These are phyloP conservation scores for Isatis tinctoria DNA, from an alignment of 345 rosid genomes.

Conservation along the genomic window DNA sequence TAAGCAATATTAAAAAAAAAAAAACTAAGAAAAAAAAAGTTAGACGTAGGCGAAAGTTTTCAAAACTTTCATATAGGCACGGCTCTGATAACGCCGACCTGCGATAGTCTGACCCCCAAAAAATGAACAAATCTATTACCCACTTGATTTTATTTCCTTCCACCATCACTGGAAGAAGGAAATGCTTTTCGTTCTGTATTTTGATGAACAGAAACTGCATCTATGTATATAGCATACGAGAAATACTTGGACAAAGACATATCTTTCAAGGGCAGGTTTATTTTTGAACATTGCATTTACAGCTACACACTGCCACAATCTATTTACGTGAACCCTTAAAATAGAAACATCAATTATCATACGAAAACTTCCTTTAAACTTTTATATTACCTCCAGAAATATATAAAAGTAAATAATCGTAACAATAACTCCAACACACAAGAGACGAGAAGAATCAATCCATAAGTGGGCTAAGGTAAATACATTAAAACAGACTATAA, in stretches of 20 bases:
- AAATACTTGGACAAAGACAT: neutral
- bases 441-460: slow-evolving; percentile 31
- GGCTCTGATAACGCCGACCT: too few species aligned
- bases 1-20: too few species aligned
- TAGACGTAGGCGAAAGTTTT: too few species aligned
- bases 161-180: neutral
- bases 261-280: too few species aligned
- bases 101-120: too few species aligned
- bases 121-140: too few species aligned
- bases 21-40: too few species aligned
- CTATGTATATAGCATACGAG: neutral
- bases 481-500: neutral
- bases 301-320: neutral
- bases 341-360: neutral
- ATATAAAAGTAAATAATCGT: neutral
- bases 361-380: neutral
- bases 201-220: neutral
- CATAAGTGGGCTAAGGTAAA: neutral
- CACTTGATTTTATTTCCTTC: too few species aligned
- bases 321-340: neutral
- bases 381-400: neutral
- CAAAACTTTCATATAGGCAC: too few species aligned
- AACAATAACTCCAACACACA: slow-evolving; percentile 25
- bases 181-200: neutral
- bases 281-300: neutral